phyloP scores from a whole-genome alignment of 805 yeast species.

The Monosporozyma servazzii region DNA sequence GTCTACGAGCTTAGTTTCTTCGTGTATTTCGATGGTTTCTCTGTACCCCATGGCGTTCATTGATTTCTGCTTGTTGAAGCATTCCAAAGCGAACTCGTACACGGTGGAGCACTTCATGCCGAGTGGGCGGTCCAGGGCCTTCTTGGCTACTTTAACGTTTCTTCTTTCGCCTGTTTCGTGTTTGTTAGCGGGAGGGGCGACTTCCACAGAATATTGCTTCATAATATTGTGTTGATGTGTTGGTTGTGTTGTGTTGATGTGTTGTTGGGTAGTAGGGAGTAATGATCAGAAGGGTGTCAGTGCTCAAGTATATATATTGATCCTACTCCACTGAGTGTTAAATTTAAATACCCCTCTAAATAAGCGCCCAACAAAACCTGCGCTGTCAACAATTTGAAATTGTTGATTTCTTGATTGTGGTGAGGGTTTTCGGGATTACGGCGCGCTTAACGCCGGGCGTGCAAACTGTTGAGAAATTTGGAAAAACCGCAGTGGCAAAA shows the following conservation, averaged over 20 bases:
- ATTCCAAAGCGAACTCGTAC: conserved; percentile 59
- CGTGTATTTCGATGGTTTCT: conserved; percentile 61
- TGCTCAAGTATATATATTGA: neutral
- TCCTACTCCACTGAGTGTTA: too few relatives aligned
- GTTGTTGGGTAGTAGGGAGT: too few relatives aligned
- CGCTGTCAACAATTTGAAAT: neutral
- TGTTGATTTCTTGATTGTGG: neutral
- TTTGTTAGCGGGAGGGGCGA: conserved; percentile 54
- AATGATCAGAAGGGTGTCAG: too few relatives aligned
- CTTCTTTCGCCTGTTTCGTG: conserved; percentile 83
- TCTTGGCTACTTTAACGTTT: conserved; percentile 36
- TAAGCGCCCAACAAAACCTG: neutral
- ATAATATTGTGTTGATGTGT: neutral
- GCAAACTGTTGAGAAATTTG: neutral
- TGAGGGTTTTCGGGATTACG: too few relatives aligned
- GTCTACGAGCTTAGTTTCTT: conserved; percentile 63
- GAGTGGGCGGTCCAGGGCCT: conserved; percentile 48
- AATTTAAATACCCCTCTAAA: neutral
- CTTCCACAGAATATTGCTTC: conserved; percentile 40
- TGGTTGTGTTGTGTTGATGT: neutral
- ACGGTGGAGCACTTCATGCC: conserved; percentile 60
- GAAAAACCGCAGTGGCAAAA: neutral
- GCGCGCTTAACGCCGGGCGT: neutral
- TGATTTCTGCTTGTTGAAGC: conserved; percentile 46
- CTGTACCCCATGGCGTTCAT: conserved; percentile 69